Evolutionary conservation across 495 filamentous ascomycete species (phyloP), one percentile per base, ranked within the genome.

Genomic region (Penicillium flavigenum): DNA sequence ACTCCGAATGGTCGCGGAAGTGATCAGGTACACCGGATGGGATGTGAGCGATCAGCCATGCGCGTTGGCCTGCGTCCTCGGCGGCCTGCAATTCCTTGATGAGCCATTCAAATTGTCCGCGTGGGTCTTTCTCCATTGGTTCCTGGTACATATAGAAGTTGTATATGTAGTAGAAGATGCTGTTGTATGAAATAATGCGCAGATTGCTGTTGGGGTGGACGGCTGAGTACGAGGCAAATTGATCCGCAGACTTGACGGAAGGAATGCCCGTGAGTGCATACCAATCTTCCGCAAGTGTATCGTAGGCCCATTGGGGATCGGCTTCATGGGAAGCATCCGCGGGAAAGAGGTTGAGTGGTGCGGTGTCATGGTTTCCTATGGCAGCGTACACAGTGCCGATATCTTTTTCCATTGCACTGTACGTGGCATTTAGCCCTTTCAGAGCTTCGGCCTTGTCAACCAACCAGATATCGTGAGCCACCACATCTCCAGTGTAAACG

Each of bases 131-230:
- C 47, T 80, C 71, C 75, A 81, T 79, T 2, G 76, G 70, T 12
- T 75, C 67, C 47, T 75, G 61, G 58, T 81, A 84, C 17, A 76
- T 57, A 72, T 76, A 79, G 68, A 78, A 82, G 68, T 84, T 83
- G 42, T 76, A 68, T 46, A 72, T 74, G 61, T 84, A 83, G 72
- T 81, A 85, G 62, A 83, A 72, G 57, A 81, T 77, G 34, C 78
- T 84, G 66, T 80, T 86, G 57, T 83, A 72, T 16, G 80, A 82
- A 60, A 86, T 83, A 42, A 86, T 71, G 16, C 79, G 73, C 4
- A 86, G 72, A 12, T 75, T 74, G 22, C 66, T 68, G 47, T 64
- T 60, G 10, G 72, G 70, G 44, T 78, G 68, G 27, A 72, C 64
- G 14, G 68, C 72, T 3, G 81, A 81, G 56, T 84, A 86, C 3